Conservation (phyloP, 768 basidiomycete genomes). For the Macrolepiota dolichaula region DNA sequence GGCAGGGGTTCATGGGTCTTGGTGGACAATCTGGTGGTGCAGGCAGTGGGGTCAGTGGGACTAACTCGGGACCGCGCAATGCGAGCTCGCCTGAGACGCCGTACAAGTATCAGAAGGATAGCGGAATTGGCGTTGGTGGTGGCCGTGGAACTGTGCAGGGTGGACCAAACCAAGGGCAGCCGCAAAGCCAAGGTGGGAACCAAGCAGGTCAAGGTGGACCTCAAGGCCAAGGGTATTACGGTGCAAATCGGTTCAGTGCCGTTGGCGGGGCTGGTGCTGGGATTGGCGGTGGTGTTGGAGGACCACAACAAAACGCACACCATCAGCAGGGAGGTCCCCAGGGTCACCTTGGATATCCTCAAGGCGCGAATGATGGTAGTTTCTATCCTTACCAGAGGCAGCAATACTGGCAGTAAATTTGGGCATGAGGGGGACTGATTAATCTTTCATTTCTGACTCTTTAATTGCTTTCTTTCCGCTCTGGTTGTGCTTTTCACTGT, state of each 20-base stretch:
- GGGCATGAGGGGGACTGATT: background rate
- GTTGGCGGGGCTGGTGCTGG: conserved; percentile 30
- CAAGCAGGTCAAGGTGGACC: conserved; percentile 45
- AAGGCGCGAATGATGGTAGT: conserved; percentile 58
- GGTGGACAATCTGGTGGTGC: conserved; percentile 40
- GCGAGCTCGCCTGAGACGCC: conserved; percentile 67
- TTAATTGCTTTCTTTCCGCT: background rate
- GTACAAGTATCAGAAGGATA: conserved; percentile 75
- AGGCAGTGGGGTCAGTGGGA: conserved; percentile 33
- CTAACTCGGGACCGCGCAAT: conserved; percentile 44
- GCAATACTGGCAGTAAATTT: conserved; percentile 57
- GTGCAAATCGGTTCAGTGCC: conserved; percentile 40
- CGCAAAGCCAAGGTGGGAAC: conserved; percentile 46
- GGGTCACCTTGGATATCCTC: conserved; percentile 59
- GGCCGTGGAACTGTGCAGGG: conserved; percentile 41
- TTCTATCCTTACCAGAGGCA: conserved; percentile 76
- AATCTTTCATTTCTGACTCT: background rate
- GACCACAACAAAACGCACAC: conserved; percentile 38
- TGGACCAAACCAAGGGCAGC: conserved; percentile 51
- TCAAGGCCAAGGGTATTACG: conserved; percentile 50
- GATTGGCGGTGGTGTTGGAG: conserved; percentile 33
- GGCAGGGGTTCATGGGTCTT: conserved; percentile 65
- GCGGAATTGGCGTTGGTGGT: conserved; percentile 44
- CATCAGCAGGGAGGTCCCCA: conserved; percentile 48
- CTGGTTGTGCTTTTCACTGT: background rate